These are phyloP conservation scores for Emmonsiellopsis sp. DNA, from an alignment of 2,329 filamentous ascomycete species.

Conservation along the genomic window DNA sequence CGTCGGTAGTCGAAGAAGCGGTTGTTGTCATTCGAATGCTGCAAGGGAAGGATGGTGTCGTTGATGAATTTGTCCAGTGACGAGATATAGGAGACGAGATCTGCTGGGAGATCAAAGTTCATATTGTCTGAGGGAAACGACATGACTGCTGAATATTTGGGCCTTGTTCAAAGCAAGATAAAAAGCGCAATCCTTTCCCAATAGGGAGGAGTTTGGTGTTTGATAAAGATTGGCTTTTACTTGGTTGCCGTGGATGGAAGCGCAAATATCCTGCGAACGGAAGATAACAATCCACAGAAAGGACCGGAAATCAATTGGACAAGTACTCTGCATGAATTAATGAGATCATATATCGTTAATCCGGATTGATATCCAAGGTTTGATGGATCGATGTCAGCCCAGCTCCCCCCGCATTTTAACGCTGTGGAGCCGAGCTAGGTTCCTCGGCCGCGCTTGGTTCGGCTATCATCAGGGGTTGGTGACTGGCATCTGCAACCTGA, in stretches of 20 bases:
- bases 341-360: too few relatives aligned
- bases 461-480: background rate
- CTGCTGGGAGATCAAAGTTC: constrained; percentile 48
- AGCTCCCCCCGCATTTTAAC: background rate
- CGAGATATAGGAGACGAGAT: constrained; percentile 39
- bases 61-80: constrained; percentile 51
- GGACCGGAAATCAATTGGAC: too few relatives aligned
- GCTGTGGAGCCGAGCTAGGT: background rate
- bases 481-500: background rate
- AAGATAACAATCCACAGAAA: too few relatives aligned
- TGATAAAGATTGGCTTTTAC: too few relatives aligned
- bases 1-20: constrained; percentile 58
- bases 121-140: constrained; percentile 22
- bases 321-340: too few relatives aligned
- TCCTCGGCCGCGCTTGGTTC: background rate
- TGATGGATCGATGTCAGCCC: background rate
- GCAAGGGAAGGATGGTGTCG: constrained; percentile 43
- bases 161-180: too few relatives aligned
- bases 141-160: background rate
- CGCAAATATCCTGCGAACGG: too few relatives aligned
- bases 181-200: too few relatives aligned
- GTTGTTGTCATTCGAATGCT: constrained; percentile 48
- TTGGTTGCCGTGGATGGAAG: too few relatives aligned
- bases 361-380: too few relatives aligned
- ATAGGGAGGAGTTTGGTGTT: too few relatives aligned